Base-by-base conservation (phyloP, 1,284 basidiomycete species). In the Papiliotrema flavescens region DNA sequence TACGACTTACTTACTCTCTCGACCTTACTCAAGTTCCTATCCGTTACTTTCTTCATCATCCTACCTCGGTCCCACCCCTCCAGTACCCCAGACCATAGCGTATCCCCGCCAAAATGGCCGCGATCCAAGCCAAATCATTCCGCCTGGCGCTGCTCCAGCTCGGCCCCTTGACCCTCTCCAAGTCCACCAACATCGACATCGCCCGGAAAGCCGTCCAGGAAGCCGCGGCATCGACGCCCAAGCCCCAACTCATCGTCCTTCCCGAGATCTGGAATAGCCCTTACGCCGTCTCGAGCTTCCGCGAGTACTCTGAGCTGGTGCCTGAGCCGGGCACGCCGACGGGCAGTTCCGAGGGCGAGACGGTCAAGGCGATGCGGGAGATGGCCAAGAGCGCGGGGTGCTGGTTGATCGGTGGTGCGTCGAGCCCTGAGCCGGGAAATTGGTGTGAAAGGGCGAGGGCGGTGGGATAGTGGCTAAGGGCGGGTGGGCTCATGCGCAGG, bases 211-310 rank as follows among this genome's bases (percentile, higher is more conserved):
- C 89, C 82, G 84, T 95, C 53, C 69, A 82, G 6, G 83, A 83
- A 64, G 93, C 92, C 1, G 85, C 84, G 0, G 65, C 39, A 59
- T 51, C 71, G 53, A 24, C 67, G 66, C 54, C 76, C 71, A 80
- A 79, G 62, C 88, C 90, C 32, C 83, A 91, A 66, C 71, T 97
- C 17, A 84, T 97, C 60, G 90, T 96, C 15, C 79, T 98, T 39
- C 95, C 96, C 3, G 95, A 98, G 82, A 92, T 92, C 79, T 99
- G 98, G 81, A 98, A 98, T 76, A 94, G 90, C 14, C 93, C 94
- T 0, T 98, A 98, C 69, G 94, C 94, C 0, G 86, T 90, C 59
- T 80, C 82, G 4, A 84, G 88, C 69, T 95, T 96, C 70, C 86
- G 89, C 0, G 80, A 85, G 24, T 90, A 94, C 66, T 88, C 90